Conservation (phyloP, 495 filamentous ascomycete genomes). For the Cladorrhinum samala region DNA sequence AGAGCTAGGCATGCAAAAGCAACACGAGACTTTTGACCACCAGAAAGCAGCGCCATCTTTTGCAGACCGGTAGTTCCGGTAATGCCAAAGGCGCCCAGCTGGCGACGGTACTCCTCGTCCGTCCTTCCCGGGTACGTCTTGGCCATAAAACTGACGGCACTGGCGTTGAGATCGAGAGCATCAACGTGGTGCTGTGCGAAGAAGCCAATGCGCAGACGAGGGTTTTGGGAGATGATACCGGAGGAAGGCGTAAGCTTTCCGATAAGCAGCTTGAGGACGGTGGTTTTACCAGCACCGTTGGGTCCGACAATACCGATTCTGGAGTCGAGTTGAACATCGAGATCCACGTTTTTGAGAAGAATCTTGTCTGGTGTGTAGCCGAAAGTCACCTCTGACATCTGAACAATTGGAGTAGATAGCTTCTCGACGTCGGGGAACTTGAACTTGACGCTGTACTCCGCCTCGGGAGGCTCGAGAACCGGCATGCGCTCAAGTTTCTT, state of each 20-base stretch:
- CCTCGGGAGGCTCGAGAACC: constrained; percentile 80
- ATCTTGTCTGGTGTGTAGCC: constrained; percentile 78
- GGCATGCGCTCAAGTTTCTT: constrained; percentile 99
- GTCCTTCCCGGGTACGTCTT: constrained; percentile 82
- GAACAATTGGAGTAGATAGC: constrained; percentile 92
- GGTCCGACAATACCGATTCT: constrained; percentile 97
- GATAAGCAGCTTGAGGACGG: constrained; percentile 88
- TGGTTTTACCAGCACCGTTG: constrained; percentile 98
- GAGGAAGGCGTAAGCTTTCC: constrained; percentile 71
- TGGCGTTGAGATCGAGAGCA: constrained; percentile 80
- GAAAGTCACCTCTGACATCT: constrained; percentile 90
- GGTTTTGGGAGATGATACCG: constrained; percentile 80
- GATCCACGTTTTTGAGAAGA: constrained; percentile 78
- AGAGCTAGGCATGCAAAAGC: constrained; percentile 93
- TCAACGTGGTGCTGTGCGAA: constrained; percentile 99
- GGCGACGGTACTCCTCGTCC: constrained; percentile 94
- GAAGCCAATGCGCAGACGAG: constrained; percentile 84
- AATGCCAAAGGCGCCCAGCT: constrained; percentile 96
- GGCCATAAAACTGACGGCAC: constrained; percentile 91
- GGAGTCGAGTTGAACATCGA: constrained; percentile 96
- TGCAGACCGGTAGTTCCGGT: constrained; percentile 96
- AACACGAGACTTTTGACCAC: constrained; percentile 97
- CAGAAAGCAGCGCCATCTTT: constrained; percentile 89
- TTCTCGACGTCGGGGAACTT: constrained; percentile 98
- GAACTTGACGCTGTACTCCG: constrained; percentile 95